These are phyloP conservation scores for Gelatoporia subvermispora DNA, from an alignment of 768 basidiomycete species.

Conservation along the genomic window DNA sequence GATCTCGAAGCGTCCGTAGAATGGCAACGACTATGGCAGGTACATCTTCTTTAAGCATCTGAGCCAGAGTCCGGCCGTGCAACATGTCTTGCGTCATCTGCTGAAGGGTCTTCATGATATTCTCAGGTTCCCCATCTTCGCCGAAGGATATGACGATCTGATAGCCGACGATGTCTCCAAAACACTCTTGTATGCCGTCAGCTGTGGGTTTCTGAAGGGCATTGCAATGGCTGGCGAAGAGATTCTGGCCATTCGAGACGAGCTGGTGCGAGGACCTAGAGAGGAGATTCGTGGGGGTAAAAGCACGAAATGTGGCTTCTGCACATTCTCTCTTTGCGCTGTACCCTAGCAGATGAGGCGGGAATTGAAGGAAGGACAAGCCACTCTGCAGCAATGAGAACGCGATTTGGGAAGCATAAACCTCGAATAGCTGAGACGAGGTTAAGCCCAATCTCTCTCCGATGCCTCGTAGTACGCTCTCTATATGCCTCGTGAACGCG, in stretches of 20 bases:
- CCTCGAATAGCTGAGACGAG: conserved; percentile 63
- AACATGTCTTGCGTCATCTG: conserved; percentile 26
- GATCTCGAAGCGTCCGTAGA: conserved; percentile 61
- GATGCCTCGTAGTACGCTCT: conserved; percentile 54
- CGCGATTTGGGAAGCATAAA: conserved; percentile 75
- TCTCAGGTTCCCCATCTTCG: conserved; percentile 16
- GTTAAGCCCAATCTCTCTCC: conserved; percentile 64
- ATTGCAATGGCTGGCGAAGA: conserved; percentile 62
- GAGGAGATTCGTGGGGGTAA: conserved; percentile 65
- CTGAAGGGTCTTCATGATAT: conserved; percentile 33
- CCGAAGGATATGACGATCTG: conserved; percentile 48
- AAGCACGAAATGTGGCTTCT: conserved; percentile 56
- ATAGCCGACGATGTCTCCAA: conserved; percentile 66
- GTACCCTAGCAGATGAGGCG: conserved; percentile 75
- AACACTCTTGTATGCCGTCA: conserved; percentile 57
- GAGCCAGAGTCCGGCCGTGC: conserved; percentile 29
- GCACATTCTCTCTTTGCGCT: conserved; percentile 61
- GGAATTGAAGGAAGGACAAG: conserved; percentile 52
- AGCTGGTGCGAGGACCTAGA: conserved; percentile 29
- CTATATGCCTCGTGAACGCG: conserved; percentile 34
- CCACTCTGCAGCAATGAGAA: conserved; percentile 51
- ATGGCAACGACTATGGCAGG: conserved; percentile 58
- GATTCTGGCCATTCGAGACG: conserved; percentile 32
- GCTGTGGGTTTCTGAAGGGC: conserved; percentile 42
- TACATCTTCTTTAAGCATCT: conserved; percentile 37